phyloP scores from a whole-genome alignment of 305 asterid genomes.

The Fraxinus platypoda region DNA sequence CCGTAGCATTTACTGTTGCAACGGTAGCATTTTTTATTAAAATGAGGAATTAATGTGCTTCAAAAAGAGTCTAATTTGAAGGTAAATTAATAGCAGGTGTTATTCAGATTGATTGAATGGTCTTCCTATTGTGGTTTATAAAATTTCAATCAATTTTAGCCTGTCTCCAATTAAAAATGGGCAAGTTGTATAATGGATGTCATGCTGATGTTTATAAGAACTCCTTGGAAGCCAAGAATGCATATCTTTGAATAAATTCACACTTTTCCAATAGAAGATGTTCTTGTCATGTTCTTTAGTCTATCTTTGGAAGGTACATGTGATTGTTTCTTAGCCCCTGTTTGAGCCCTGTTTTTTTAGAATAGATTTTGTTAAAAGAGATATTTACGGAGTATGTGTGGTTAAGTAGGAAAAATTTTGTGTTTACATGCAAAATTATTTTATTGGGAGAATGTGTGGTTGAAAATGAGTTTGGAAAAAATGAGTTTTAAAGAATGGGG shows the following conservation, averaged over 20 bases:
- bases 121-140: neutral
- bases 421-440: neutral
- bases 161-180: neutral
- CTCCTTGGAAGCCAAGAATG: conserved; percentile 2
- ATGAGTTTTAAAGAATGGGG: neutral
- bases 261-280: neutral
- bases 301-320: conserved; percentile 15
- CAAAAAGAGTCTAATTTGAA: neutral
- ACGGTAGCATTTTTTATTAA: no score
- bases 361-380: neutral
- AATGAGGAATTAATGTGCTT: no score
- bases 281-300: neutral
- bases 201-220: conserved; percentile 1
- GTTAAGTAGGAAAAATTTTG: neutral
- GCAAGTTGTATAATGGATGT: neutral
- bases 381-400: neutral
- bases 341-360: neutral
- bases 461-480: neutral
- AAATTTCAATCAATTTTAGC: neutral
- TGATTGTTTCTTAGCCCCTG: neutral
- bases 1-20: no score
- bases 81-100: neutral
- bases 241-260: conserved; percentile 10
- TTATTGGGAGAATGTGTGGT: neutral
- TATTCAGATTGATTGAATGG: neutral